A percentile compares a stretch with the other conserved stretches of the same genome.
Evolutionary conservation across 2,329 filamentous ascomycete genomes (phyloP).

Genomic region (Sphaerulina populicola): DNA sequence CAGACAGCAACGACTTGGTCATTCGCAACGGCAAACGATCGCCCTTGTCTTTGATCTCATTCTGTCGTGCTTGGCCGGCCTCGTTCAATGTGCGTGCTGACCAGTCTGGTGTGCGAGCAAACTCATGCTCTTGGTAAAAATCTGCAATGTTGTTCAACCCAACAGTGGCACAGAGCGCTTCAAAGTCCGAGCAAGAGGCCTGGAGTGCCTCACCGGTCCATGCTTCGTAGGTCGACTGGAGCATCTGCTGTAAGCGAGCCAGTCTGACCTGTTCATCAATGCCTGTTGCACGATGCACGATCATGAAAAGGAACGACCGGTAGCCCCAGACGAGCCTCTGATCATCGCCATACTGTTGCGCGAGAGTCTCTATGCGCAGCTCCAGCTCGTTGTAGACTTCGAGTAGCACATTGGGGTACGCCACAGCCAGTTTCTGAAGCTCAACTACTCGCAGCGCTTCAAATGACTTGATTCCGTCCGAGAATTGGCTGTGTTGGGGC

Average conservation of each 20-base stretch:
- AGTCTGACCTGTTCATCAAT: conserved; percentile 65
- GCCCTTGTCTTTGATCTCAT: conserved; percentile 66
- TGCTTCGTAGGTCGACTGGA: conserved; percentile 69
- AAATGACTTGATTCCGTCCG: conserved; percentile 81
- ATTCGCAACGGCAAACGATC: conserved; percentile 69
- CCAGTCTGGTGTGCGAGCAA: conserved; percentile 76
- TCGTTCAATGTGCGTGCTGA: conserved; percentile 65
- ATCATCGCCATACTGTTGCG: conserved; percentile 63
- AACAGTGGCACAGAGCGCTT: conserved; percentile 69
- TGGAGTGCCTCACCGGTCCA: conserved; percentile 69
- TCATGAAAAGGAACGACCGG: conserved; percentile 85
- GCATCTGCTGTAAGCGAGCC: conserved; percentile 63
- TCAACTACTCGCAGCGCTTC: conserved; percentile 79
- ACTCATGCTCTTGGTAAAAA: conserved; percentile 65
- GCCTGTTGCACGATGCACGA: conserved; percentile 73
- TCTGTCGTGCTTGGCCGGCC: conserved; percentile 71
- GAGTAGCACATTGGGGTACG: conserved; percentile 84
- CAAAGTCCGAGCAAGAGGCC: conserved; percentile 62
- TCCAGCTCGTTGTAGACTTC: conserved; percentile 80
- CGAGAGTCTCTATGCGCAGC: conserved; percentile 70
- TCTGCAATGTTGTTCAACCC: conserved; percentile 71
- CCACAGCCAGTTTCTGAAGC: conserved; percentile 76
- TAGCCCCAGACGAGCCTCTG: conserved; percentile 79
- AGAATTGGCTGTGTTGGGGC: conserved; percentile 63
- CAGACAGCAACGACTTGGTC: conserved; percentile 86